These are phyloP conservation scores for Cladosporium sphaerospermum DNA, from an alignment of 2,329 filamentous ascomycete genomes.

Conservation along the genomic window DNA sequence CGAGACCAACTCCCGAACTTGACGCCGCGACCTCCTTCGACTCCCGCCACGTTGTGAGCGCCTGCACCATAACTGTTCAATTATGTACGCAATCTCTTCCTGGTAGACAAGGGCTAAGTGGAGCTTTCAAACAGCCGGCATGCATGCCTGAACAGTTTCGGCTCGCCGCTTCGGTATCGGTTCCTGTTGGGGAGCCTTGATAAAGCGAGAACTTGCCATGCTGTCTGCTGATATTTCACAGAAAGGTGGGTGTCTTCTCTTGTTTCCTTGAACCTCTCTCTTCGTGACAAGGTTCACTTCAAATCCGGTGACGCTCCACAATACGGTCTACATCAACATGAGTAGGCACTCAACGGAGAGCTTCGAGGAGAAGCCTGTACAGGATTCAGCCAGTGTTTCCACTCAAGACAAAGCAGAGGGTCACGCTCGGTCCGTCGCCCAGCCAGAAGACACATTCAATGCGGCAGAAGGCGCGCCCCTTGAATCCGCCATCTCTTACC, in stretches of 20 bases:
- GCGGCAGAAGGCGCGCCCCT: conserved; percentile 17
- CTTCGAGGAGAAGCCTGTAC: not conserved
- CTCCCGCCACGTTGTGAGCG: conserved; percentile 1
- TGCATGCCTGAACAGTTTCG: not conserved
- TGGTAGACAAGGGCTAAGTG: not conserved
- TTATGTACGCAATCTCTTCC: not conserved
- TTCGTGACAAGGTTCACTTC: too few species aligned
- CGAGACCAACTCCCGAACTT: not conserved
- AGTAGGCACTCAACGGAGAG: not conserved
- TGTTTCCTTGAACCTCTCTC: too few species aligned
- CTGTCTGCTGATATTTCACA: too few species aligned
- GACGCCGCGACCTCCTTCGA: not conserved
- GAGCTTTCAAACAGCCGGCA: not conserved
- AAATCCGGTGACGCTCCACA: too few species aligned
- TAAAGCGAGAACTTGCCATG: too few species aligned
- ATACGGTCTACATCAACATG: not conserved
- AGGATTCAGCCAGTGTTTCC: conserved; percentile 1
- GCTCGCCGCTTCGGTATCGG: not conserved
- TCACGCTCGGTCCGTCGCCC: not conserved
- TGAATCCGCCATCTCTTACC: conserved; percentile 17
- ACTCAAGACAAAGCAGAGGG: not conserved
- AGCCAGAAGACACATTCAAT: not conserved
- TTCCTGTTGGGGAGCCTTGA: too few species aligned
- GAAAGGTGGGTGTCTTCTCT: too few species aligned
- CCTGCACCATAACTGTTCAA: not conserved